phyloP scores from a whole-genome alignment of 2,329 filamentous ascomycete species.

The Botrytis byssoidea region DNA sequence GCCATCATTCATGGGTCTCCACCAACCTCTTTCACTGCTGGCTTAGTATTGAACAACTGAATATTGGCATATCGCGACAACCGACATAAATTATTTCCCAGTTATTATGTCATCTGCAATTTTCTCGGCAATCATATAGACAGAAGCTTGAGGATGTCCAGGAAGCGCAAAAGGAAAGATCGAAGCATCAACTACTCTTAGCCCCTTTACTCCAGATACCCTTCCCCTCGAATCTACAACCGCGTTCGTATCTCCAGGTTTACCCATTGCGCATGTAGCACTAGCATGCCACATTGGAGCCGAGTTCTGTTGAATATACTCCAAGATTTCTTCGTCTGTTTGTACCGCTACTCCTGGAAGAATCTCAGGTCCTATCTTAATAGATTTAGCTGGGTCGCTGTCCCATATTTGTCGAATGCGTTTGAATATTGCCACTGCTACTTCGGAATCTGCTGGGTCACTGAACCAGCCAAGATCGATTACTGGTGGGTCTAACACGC shows the following conservation, averaged over 20 bases:
- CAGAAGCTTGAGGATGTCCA: constrained; percentile 16
- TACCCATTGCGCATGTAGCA: constrained; percentile 18
- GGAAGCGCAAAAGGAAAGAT: constrained; percentile 20
- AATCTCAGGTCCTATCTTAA: constrained; percentile 4
- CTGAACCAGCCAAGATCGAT: constrained; percentile 48
- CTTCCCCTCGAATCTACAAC: constrained; percentile 12
- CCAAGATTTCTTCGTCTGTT: constrained; percentile 12
- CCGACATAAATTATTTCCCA: background rate
- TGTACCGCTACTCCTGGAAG: background rate
- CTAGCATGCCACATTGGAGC: constrained; percentile 12
- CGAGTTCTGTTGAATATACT: background rate
- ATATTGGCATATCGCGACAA: background rate
- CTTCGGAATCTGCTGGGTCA: constrained; percentile 44
- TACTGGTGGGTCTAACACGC: constrained; percentile 40
- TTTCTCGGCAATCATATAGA: constrained; percentile 23
- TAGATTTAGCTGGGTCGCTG: background rate
- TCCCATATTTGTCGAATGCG: constrained; percentile 41
- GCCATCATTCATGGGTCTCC: background rate
- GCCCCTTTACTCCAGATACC: constrained; percentile 11
- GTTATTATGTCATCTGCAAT: constrained; percentile 12
- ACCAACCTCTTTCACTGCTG: background rate
- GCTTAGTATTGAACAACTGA: background rate
- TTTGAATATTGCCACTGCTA: constrained; percentile 45
- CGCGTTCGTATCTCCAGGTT: background rate
- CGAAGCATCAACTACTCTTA: constrained; percentile 17